phyloP scores from a whole-genome alignment of 495 filamentous ascomycete genomes.

The Aspergillus homomorphus region DNA sequence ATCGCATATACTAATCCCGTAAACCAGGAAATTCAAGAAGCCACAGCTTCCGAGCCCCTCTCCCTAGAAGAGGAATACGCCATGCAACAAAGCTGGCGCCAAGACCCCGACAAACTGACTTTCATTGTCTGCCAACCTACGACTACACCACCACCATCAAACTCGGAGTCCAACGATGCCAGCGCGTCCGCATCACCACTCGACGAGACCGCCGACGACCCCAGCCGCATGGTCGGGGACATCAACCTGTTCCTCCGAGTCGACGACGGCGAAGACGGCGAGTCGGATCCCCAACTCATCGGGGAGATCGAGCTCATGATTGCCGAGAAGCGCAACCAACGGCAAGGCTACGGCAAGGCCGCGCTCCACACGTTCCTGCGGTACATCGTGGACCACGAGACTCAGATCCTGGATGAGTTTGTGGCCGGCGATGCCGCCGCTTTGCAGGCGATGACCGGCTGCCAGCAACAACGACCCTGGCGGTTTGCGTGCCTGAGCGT shows the following conservation, averaged over 20 bases:
- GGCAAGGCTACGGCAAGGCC: slow-evolving; percentile 63
- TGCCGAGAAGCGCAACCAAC: slow-evolving; percentile 54
- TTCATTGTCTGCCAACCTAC: slow-evolving; percentile 42
- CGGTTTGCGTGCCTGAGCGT: slow-evolving; percentile 48
- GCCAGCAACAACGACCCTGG: neutral
- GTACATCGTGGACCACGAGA: slow-evolving; percentile 54
- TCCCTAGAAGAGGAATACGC: slow-evolving; percentile 74
- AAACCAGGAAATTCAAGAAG: slow-evolving; percentile 68
- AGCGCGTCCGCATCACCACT: too few species aligned
- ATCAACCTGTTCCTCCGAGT: slow-evolving; percentile 77
- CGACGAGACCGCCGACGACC: slow-evolving; percentile 46
- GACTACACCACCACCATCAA: neutral
- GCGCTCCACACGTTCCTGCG: slow-evolving; percentile 64
- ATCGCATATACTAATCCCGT: slow-evolving; percentile 3
- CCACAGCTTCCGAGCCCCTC: slow-evolving; percentile 80
- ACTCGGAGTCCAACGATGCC: neutral
- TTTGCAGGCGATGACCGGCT: slow-evolving; percentile 9
- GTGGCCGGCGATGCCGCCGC: slow-evolving; percentile 21
- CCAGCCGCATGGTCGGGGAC: slow-evolving; percentile 71
- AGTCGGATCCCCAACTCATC: slow-evolving; percentile 39
- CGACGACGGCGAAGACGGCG: slow-evolving; percentile 38
- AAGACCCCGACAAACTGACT: slow-evolving; percentile 56
- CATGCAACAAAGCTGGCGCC: slow-evolving; percentile 81
- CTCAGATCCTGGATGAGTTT: slow-evolving; percentile 60
- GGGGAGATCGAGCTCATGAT: slow-evolving; percentile 93